Percentiles rank a stretch among this genome's conserved stretches.
Conservation (phyloP, 192 early-diverging fungal genomes). For the Mortierella hygrophila region DNA sequence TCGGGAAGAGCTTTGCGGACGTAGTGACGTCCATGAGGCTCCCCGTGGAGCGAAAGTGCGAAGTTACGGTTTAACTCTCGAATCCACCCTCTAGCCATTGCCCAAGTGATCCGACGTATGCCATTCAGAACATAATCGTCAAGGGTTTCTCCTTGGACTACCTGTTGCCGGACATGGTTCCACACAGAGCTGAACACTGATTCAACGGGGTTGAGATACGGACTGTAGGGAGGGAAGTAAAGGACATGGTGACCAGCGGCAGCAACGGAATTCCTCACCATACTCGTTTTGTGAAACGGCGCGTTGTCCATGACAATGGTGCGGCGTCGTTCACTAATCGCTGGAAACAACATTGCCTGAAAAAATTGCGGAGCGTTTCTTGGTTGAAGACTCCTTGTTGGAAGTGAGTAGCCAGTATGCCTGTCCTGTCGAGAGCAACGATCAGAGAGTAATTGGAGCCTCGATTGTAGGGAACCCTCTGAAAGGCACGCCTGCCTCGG, state of each 20-base stretch:
- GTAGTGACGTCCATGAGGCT: too few relatives aligned
- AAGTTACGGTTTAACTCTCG: too few relatives aligned
- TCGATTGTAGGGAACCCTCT: constrained; percentile 20
- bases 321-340: constrained; percentile 10
- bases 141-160: constrained; percentile 3
- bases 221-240: constrained; percentile 17
- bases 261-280: constrained; percentile 13
- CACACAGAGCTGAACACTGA: constrained; percentile 14
- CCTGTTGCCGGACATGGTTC: constrained; percentile 20
- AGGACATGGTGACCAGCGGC: constrained; percentile 9
- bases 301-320: constrained; percentile 15
- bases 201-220: constrained; percentile 20
- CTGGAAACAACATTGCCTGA: not conserved
- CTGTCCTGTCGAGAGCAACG: constrained; percentile 17
- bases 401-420: constrained; percentile 1
- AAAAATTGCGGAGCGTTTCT: constrained; percentile 16
- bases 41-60: too few relatives aligned
- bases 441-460: constrained; percentile 11
- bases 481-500: constrained; percentile 17
- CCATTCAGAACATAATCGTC: not conserved
- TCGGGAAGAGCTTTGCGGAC: too few relatives aligned
- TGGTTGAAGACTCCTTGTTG: constrained; percentile 4
- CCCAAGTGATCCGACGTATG: too few relatives aligned
- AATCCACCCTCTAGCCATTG: too few relatives aligned
- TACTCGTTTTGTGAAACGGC: constrained; percentile 11